Base-by-base conservation (phyloP, 495 filamentous ascomycete species). In the Aspergillus affinis region DNA sequence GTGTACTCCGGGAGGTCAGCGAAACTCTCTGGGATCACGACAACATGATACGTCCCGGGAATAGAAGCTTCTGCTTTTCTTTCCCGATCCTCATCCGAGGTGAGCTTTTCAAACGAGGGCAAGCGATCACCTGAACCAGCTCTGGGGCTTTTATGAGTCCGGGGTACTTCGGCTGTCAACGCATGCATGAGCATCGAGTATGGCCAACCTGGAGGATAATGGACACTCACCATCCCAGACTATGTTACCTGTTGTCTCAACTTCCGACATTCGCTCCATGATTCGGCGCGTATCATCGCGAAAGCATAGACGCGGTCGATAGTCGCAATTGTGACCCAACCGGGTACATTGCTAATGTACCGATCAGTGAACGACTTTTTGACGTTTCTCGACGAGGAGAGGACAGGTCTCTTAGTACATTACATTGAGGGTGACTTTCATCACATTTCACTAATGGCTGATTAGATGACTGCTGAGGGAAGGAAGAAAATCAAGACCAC, bases 21-120 rank as follows among this genome's bases (percentile, higher is more conserved):
- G 62, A 87, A 86, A 66, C 82, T 86, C 32, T 76, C 74, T 7
- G 81, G 84, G 30, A 81, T 78, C 47, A 79, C 76, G 20, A 86
- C 63, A 30, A 87, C 81, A 68, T 82, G 74, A 65, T 82, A 87
- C 1, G 82, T 86, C 6, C 84, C 84, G 0, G 84, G 83, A 29
- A 68, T 68, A 44, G 72, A 72, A 6, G 67, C 67, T 57, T 84
- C 77, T 7, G 84, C 84, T 61, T 86, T 87, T 59, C 65, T 77
- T 61, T 87, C 84, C 54, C 84, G 68, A 2, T 86, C 84, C 48
- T 86, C 84, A 60, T 86, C 84, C n/a, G 75, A 86, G 4, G 76
- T 84, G 44, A 87, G 74, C 9, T 67, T 59, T 19, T 78, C 65
- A 62, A 87, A 86, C 3, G 78, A 75, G 15, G 84, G 83, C 5